These are phyloP conservation scores for Ceratobasidium sp. DNA, from an alignment of 1,284 basidiomycete genomes.

Conservation along the genomic window DNA sequence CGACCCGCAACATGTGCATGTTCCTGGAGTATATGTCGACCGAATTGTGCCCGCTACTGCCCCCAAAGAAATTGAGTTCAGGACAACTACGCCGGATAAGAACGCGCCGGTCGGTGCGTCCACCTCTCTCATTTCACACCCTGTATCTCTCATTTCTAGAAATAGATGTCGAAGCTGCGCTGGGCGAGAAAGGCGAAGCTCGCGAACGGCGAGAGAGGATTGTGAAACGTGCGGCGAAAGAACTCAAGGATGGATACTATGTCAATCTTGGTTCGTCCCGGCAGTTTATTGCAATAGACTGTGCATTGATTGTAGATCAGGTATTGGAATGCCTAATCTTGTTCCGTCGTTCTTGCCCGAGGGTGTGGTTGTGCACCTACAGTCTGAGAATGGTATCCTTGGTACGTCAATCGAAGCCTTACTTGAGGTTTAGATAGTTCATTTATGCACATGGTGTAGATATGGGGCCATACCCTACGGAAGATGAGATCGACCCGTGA, in stretches of 20 bases:
- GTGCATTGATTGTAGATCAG: conserved; percentile 27
- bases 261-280: conserved; percentile 67
- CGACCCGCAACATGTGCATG: conserved; percentile 84
- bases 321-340: conserved; percentile 90
- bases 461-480: conserved; percentile 93
- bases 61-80: conserved; percentile 83
- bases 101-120: conserved; percentile 45
- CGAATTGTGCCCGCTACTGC: conserved; percentile 83
- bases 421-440: background rate
- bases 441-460: conserved; percentile 53
- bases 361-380: conserved; percentile 88
- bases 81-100: conserved; percentile 69
- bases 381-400: conserved; percentile 95
- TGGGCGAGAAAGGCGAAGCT: conserved; percentile 64
- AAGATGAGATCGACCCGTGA: conserved; percentile 88
- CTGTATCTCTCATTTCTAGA: background rate
- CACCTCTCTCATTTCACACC: conserved; percentile 40
- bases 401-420: conserved; percentile 53
- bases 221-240: conserved; percentile 86
- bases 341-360: conserved; percentile 84
- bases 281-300: background rate
- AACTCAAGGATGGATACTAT: conserved; percentile 91
- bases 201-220: conserved; percentile 71
- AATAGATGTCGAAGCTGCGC: conserved; percentile 53
- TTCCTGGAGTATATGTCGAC: conserved; percentile 89